Conservation (phyloP, 176 grass and related monocot genomes). For the Carex myosuroides region DNA sequence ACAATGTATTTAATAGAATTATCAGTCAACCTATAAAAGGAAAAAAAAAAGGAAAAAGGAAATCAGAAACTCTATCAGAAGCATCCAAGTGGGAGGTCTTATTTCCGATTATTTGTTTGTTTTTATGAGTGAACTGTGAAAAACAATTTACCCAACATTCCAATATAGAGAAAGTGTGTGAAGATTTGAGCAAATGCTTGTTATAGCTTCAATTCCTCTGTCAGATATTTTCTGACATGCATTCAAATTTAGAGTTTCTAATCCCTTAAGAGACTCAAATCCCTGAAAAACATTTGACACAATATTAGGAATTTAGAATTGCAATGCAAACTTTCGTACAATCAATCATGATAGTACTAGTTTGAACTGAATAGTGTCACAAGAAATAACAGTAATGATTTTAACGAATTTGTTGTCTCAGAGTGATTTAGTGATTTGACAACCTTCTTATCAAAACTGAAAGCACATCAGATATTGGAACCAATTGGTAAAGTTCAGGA, state of each 20-base stretch:
- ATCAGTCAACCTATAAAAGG: conserved; percentile 53
- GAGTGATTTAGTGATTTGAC: background rate
- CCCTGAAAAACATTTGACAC: conserved; percentile 30
- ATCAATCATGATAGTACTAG: background rate
- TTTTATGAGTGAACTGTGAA: background rate
- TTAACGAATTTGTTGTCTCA: background rate
- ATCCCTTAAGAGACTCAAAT: conserved; percentile 42
- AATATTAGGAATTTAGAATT: background rate
- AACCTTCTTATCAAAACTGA: background rate
- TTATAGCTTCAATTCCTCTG: conserved; percentile 69
- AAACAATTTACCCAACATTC: conserved; percentile 74
- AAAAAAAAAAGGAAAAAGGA: background rate
- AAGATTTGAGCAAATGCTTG: conserved; percentile 57
- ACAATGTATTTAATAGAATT: conserved; percentile 43
- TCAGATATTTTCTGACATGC: conserved; percentile 85
- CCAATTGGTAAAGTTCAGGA: background rate
- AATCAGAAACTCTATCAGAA: background rate
- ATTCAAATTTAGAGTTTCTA: conserved; percentile 71
- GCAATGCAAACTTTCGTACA: background rate
- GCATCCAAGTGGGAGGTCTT: background rate
- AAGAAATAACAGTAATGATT: background rate
- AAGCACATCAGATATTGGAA: background rate
- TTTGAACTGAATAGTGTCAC: background rate
- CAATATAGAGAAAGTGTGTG: conserved; percentile 57
- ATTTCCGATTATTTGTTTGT: background rate